Evolutionary conservation across 1,139 yeast species (phyloP).

Genomic region (Lodderomyces beijingensis): DNA sequence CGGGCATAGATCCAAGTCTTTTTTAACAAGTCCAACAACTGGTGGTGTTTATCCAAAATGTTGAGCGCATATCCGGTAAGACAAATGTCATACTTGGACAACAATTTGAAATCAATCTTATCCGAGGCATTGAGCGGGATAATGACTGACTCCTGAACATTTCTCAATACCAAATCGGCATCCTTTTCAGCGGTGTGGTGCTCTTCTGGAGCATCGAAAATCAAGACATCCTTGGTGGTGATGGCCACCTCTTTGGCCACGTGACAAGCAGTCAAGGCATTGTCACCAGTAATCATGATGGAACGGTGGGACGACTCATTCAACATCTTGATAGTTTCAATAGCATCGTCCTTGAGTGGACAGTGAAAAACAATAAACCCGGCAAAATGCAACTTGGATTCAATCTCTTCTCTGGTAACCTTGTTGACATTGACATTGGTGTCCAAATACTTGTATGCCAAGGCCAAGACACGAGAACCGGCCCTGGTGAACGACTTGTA

Average conservation of each 20-base stretch:
- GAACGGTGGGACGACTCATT: slow-evolving; percentile 94
- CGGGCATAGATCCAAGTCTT: slow-evolving; percentile 98
- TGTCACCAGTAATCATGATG: slow-evolving; percentile 98
- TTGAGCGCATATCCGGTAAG: slow-evolving; percentile 89
- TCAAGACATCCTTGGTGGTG: slow-evolving; percentile 73
- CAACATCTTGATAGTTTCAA: slow-evolving; percentile 85
- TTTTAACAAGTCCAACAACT: slow-evolving; percentile 67
- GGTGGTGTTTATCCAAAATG: slow-evolving; percentile 57
- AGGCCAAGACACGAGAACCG: slow-evolving; percentile 94
- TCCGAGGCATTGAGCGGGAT: slow-evolving; percentile 66
- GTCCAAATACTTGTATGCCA: slow-evolving; percentile 77
- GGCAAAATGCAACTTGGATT: slow-evolving; percentile 69
- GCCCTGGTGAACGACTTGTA: slow-evolving; percentile 90
- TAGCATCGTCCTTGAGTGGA: slow-evolving; percentile 91
- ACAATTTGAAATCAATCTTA: slow-evolving; percentile 54
- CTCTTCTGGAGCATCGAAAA: slow-evolving; percentile 82
- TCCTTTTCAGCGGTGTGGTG: slow-evolving; percentile 49
- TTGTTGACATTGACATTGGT: slow-evolving; percentile 46
- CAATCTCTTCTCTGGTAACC: slow-evolving; percentile 71
- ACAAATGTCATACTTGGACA: slow-evolving; percentile 77
- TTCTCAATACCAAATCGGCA: slow-evolving; percentile 74
- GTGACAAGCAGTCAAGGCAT: slow-evolving; percentile 96
- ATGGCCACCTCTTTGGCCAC: slow-evolving; percentile 93
- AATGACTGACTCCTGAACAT: slow-evolving; percentile 68
- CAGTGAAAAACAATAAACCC: slow-evolving; percentile 97